Evolutionary conservation across 805 yeast species (phyloP), one percentile per base, ranked within the genome.

Genomic region (Zygotorulaspora chibaensis): DNA sequence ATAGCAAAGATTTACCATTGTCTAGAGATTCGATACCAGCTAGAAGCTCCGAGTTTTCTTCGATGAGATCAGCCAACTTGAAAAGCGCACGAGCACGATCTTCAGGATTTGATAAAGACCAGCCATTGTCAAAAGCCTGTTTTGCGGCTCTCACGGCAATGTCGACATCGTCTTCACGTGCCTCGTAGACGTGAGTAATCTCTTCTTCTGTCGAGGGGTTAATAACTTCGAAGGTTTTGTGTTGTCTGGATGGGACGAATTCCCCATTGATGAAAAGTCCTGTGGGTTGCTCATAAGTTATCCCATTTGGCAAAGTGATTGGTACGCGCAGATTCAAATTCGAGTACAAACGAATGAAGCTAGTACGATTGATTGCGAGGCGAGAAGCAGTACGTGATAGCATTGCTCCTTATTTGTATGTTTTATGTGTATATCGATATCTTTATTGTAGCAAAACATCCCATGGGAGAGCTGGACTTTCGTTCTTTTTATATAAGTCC

Each of bases 1-100:
- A 79, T 42, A 74, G 68, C 51, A 84, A 68, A 34, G 95, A 81
- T 72, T 89, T 90, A 71, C 97, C 97, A 62, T 88, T 87, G 69
- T 90, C 96, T 61, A 84, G 72, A 20, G 96, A 75, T 71, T 90
- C 97, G 60, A 90, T 84, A 42, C 82, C 75, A 26, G 96, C 89
- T 44, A 90, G 71, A 36, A 81, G 68, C 50, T 86, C 91, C 40
- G 81, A 75, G 62, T 90, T 74, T 61, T 79, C 73, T 63, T 88
- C 96, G 46, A 89, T 68, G 58, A 84, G 72, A 50, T 85, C 89
- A 36, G 96, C 96, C 47, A 90, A 76, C 66, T 80, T 84, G 69
- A 68, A 67, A 50, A 90, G 70, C 41, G 75, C 76, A 46, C 66
- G 70, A 38, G 83, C 81, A 65, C 96, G 81, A 45, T 70, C 73